Conservation (phyloP, 2,329 filamentous ascomycete genomes). For the Sporothrix inflata region DNA sequence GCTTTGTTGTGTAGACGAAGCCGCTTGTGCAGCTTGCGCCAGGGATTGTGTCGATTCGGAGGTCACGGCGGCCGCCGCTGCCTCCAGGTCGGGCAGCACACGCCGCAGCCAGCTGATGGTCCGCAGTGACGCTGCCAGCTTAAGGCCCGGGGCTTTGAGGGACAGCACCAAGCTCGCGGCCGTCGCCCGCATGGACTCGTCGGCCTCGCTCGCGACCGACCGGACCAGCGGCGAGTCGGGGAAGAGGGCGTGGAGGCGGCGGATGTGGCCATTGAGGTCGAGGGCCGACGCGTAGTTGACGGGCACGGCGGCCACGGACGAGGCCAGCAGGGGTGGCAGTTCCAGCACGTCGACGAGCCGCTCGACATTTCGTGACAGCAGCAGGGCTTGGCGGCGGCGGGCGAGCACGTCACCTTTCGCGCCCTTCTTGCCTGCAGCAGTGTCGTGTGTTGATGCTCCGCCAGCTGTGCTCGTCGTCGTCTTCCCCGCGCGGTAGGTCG, state of each 20-base stretch:
- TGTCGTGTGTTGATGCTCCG: slow-evolving; percentile 60
- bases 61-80: slow-evolving; percentile 35
- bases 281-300: slow-evolving; percentile 86
- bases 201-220: slow-evolving; percentile 75
- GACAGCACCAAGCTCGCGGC: slow-evolving; percentile 79
- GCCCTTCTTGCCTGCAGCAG: background rate
- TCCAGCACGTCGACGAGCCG: slow-evolving; percentile 89
- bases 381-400: slow-evolving; percentile 75
- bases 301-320: slow-evolving; percentile 67
- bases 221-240: slow-evolving; percentile 75
- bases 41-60: background rate
- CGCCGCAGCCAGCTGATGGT: slow-evolving; percentile 90
- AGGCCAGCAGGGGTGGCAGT: slow-evolving; percentile 80
- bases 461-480: slow-evolving; percentile 44
- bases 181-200: slow-evolving; percentile 86
- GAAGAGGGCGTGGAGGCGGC: slow-evolving; percentile 80
- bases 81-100: slow-evolving; percentile 74
- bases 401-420: slow-evolving; percentile 55
- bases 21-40: too few relatives aligned
- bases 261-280: slow-evolving; percentile 92
- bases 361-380: slow-evolving; percentile 85
- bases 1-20: background rate
- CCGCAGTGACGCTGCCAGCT: slow-evolving; percentile 86
- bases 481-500: slow-evolving; percentile 76
- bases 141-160: slow-evolving; percentile 76